These are phyloP conservation scores for Yamadazyma mexicana DNA, from an alignment of 1,139 yeast genomes.

Conservation along the genomic window DNA sequence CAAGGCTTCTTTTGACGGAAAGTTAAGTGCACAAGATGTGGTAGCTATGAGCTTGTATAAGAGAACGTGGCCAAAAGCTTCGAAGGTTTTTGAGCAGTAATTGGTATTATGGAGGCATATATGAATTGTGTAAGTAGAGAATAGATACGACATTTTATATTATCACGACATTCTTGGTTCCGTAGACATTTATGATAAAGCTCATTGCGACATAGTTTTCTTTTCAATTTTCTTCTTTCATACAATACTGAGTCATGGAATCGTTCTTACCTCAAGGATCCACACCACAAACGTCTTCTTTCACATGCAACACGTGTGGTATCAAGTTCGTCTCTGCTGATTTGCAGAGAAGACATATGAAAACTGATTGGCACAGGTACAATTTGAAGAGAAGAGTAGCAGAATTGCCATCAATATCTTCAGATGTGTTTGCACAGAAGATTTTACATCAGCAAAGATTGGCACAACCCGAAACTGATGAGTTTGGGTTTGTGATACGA, in stretches of 20 bases:
- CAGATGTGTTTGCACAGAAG: slow-evolving; percentile 82
- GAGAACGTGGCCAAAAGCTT: slow-evolving; percentile 81
- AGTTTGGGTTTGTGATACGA: slow-evolving; percentile 53
- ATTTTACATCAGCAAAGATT: slow-evolving; percentile 37
- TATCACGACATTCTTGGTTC: too few species aligned
- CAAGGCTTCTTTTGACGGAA: slow-evolving; percentile 94
- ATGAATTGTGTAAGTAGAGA: not conserved
- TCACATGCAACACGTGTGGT: slow-evolving; percentile 88
- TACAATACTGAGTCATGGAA: not conserved
- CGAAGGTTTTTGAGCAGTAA: slow-evolving; percentile 31
- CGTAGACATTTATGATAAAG: too few species aligned
- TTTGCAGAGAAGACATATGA: slow-evolving; percentile 88
- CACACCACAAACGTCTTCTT: slow-evolving; percentile 36
- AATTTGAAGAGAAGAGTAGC: slow-evolving; percentile 92
- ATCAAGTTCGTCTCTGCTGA: slow-evolving; percentile 76
- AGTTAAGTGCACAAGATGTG: slow-evolving; percentile 86
- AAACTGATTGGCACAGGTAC: slow-evolving; percentile 94
- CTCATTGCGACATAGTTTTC: slow-evolving; percentile 1
- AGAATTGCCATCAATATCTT: slow-evolving; percentile 71
- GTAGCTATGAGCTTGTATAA: slow-evolving; percentile 93
- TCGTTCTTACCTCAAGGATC: slow-evolving; percentile 32
- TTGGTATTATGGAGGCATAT: slow-evolving; percentile 5
- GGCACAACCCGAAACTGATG: slow-evolving; percentile 53
- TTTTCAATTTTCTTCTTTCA: not conserved
- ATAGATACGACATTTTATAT: not conserved